Percentiles rank a stretch among this genome's conserved stretches.
These are phyloP conservation scores for Cornus controversa DNA, from an alignment of 148 eudicot genomes.

Conservation along the genomic window DNA sequence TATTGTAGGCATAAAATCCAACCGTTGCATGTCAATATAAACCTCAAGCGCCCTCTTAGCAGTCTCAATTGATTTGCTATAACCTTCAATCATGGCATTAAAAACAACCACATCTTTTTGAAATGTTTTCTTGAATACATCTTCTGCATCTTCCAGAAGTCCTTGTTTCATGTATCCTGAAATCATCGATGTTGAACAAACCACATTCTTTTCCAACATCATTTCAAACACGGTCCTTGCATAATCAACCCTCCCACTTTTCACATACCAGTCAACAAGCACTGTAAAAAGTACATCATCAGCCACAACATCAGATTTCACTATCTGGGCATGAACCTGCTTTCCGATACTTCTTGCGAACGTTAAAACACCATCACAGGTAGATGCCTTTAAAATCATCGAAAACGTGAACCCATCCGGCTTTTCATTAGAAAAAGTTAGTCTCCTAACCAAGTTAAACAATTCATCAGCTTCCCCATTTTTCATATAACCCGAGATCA, in stretches of 20 bases:
- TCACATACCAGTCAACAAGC: slow-evolving; percentile 80
- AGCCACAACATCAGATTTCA: slow-evolving; percentile 36
- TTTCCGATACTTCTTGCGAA: slow-evolving; percentile 37
- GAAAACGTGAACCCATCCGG: slow-evolving; percentile 82
- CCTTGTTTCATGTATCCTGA: slow-evolving; percentile 69
- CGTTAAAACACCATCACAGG: slow-evolving; percentile 23
- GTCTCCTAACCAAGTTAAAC: slow-evolving; percentile 47
- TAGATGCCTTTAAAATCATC: slow-evolving; percentile 74
- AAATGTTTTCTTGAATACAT: slow-evolving; percentile 42
- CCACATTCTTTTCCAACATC: slow-evolving; percentile 60
- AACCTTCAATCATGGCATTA: slow-evolving; percentile 98
- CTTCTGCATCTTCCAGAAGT: slow-evolving; percentile 60
- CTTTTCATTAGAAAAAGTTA: slow-evolving; percentile 33
- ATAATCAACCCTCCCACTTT: slow-evolving; percentile 56
- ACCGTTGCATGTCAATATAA: slow-evolving; percentile 61
- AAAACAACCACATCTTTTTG: slow-evolving; percentile 81
- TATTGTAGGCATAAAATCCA: slow-evolving; percentile 60
- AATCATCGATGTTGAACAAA: slow-evolving; percentile 85
- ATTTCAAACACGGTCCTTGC: slow-evolving; percentile 74
- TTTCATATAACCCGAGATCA: slow-evolving; percentile 70
- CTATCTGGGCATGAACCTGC: slow-evolving; percentile 71
- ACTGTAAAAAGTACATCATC: slow-evolving; percentile 65
- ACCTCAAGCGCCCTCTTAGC: slow-evolving; percentile 60
- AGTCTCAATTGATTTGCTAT: slow-evolving; percentile 66
- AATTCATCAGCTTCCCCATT: slow-evolving; percentile 37